phyloP scores from a whole-genome alignment of 2,329 filamentous ascomycete genomes.

The Curvularia sp. region DNA sequence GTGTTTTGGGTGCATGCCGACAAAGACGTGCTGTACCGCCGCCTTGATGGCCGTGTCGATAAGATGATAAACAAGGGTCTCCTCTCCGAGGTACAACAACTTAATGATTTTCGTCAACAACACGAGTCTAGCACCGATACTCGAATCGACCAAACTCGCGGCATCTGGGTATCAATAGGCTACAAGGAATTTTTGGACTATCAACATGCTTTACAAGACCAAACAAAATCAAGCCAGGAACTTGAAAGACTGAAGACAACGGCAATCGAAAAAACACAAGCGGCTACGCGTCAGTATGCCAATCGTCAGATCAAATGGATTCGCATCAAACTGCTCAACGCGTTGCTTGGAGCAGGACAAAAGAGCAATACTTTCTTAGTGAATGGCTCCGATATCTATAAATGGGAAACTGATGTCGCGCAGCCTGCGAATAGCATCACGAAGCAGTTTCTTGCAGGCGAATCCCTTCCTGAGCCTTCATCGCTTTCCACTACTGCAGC shows the following conservation, averaged over 20 bases:
- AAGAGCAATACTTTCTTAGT: slow-evolving; percentile 73
- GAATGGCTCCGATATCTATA: slow-evolving; percentile 73
- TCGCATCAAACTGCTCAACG: slow-evolving; percentile 76
- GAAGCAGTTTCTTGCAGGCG: slow-evolving; percentile 64
- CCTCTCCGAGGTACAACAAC: slow-evolving; percentile 65
- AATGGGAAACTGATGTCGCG: slow-evolving; percentile 70
- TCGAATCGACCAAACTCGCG: slow-evolving; percentile 73
- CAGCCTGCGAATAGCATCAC: slow-evolving; percentile 69
- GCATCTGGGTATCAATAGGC: slow-evolving; percentile 96
- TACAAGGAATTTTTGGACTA: slow-evolving; percentile 90
- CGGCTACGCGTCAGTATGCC: slow-evolving; percentile 86
- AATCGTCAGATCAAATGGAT: slow-evolving; percentile 88
- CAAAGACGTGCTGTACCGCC: slow-evolving; percentile 68
- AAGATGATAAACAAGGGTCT: slow-evolving; percentile 78
- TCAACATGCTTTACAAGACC: slow-evolving; percentile 51
- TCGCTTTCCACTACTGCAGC: slow-evolving; percentile 64
- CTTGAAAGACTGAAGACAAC: slow-evolving; percentile 63
- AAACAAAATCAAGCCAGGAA: slow-evolving; percentile 45
- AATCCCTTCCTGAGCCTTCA: slow-evolving; percentile 60
- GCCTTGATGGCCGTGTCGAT: slow-evolving; percentile 79
- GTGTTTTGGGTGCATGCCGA: slow-evolving; percentile 89
- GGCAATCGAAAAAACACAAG: slow-evolving; percentile 78
- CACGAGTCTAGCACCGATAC: slow-evolving; percentile 57
- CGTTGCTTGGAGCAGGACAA: slow-evolving; percentile 63
- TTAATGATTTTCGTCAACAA: slow-evolving; percentile 58